Evolutionary conservation across 106 monocot genomes (phyloP).

Genomic region (Iris macrosiphon): DNA sequence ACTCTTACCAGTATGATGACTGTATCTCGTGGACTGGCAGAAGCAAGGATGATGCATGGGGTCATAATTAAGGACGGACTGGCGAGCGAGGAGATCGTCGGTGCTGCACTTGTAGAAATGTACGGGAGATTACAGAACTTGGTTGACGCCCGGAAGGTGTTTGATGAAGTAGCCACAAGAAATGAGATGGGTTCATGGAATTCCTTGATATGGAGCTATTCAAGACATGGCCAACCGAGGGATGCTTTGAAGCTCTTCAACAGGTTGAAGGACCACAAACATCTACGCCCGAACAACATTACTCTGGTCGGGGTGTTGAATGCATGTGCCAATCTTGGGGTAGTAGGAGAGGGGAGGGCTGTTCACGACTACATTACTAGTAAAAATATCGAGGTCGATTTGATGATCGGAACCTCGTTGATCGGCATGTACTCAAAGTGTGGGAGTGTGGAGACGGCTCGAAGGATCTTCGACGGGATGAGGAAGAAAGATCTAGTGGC

Average conservation of each 20-base stretch:
- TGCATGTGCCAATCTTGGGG: conserved; percentile 8
- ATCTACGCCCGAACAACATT: conserved; percentile 9
- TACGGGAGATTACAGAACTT: conserved; percentile 4
- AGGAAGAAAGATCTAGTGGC: conserved; percentile 10
- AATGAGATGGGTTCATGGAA: conserved; percentile 23
- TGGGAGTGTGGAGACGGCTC: conserved; percentile 1
- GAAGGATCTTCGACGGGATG: conserved; percentile 9
- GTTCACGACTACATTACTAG: conserved; percentile 9
- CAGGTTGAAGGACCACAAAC: conserved; percentile 2
- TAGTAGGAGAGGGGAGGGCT: conserved; percentile 3
- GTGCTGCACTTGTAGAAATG: conserved; percentile 15
- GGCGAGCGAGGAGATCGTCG: conserved; percentile 4
- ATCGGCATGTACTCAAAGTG: conserved; percentile 15
- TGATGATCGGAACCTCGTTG: conserved; percentile 2
- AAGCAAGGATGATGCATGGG: conserved; percentile 18
- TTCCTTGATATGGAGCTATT: conserved; percentile 6
- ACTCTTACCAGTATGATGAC: conserved; percentile 7
- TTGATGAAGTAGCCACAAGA: conserved; percentile 7
- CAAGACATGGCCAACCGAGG: conserved; percentile 11
- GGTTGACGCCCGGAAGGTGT: conserved; percentile 12
- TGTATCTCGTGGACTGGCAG: neutral
- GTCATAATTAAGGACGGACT: conserved; percentile 4
- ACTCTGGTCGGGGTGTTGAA: conserved; percentile 11
- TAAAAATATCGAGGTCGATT: neutral
- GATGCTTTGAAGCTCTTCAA: conserved; percentile 13